A percentile compares a stretch with the other conserved stretches of the same genome.
Conservation (phyloP, 1,284 basidiomycete genomes). For the Cutaneotrichosporon cavernicola region DNA sequence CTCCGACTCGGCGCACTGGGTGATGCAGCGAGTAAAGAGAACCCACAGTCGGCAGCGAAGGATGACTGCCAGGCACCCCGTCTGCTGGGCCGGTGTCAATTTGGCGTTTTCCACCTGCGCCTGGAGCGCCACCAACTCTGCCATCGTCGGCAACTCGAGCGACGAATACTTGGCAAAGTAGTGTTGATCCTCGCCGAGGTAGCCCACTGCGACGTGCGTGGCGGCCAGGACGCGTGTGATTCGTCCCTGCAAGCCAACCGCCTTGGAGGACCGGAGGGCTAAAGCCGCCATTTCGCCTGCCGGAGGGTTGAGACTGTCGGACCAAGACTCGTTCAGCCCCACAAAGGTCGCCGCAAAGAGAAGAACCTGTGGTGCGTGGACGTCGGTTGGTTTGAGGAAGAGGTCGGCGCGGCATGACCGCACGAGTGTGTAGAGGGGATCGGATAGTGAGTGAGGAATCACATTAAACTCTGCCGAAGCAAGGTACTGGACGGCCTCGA, state of each 20-base stretch:
- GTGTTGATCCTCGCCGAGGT: constrained; percentile 29
- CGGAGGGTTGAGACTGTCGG: neutral
- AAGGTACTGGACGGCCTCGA: constrained; percentile 5
- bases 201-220: constrained; percentile 5
- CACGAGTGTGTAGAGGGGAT: neutral
- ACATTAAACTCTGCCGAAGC: neutral
- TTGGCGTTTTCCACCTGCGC: constrained; percentile 3
- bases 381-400: neutral
- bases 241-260: neutral
- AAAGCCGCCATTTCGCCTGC: neutral
- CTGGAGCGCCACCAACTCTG: constrained; percentile 6
- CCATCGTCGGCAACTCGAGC: neutral
- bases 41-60: constrained; percentile 10
- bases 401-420: neutral
- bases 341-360: neutral
- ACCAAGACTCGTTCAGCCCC: neutral
- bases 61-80: constrained; percentile 4
- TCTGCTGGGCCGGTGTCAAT: constrained; percentile 24
- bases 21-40: neutral
- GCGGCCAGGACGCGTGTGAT: neutral
- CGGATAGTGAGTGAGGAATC: neutral
- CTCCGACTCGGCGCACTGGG: neutral
- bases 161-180: constrained; percentile 1
- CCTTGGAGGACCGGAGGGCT: neutral
- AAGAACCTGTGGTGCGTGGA: neutral